Percentiles rank a stretch among this genome's conserved stretches.
Evolutionary conservation across 2,329 filamentous ascomycete species (phyloP).

Genomic region (Colletotrichum noveboracense): DNA sequence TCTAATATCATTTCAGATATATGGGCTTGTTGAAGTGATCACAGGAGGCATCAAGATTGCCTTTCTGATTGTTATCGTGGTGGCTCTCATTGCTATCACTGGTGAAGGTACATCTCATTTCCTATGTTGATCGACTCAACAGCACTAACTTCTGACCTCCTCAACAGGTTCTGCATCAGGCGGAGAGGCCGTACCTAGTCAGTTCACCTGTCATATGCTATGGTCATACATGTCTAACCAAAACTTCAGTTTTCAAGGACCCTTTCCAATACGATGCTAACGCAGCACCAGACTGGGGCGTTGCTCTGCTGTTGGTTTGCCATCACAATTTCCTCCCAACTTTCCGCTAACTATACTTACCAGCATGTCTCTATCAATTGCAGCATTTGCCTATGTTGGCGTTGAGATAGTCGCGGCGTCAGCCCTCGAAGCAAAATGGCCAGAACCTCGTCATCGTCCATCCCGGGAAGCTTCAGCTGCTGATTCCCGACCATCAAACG

Average conservation of each 20-base stretch:
- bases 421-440: constrained; percentile 34
- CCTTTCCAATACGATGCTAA: constrained; percentile 20
- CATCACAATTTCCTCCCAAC: neutral
- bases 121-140: neutral
- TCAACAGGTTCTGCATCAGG: neutral
- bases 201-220: neutral
- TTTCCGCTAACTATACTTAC: neutral
- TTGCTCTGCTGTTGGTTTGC: constrained; percentile 27
- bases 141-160: neutral
- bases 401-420: constrained; percentile 36
- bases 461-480: neutral
- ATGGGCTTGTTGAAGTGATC: constrained; percentile 32
- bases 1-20: constrained; percentile 23
- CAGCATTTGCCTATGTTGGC: constrained; percentile 36
- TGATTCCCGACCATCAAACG: neutral
- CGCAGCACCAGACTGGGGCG: constrained; percentile 27
- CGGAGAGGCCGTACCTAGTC: neutral
- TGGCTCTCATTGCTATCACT: constrained; percentile 17
- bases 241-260: neutral
- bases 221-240: neutral
- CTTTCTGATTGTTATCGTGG: constrained; percentile 27
- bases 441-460: constrained; percentile 3
- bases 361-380: constrained; percentile 33
- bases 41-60: constrained; percentile 28
- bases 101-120: neutral